Percentiles rank a stretch among this genome's conserved stretches.
These are phyloP conservation scores for Spergularia azorica DNA, from an alignment of 179 eudicot species.

Conservation along the genomic window DNA sequence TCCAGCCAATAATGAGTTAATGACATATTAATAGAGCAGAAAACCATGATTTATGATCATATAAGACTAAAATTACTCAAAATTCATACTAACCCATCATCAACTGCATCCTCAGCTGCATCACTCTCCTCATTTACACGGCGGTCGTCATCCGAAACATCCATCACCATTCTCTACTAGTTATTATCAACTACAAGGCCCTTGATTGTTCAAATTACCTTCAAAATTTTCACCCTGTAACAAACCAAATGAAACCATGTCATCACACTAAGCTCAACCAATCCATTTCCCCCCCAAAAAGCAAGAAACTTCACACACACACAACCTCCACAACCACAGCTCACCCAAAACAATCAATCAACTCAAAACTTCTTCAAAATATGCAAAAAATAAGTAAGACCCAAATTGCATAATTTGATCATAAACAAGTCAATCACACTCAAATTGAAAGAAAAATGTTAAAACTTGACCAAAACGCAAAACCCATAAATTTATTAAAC, in stretches of 20 bases:
- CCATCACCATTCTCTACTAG: constrained; percentile 29
- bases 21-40: not conserved
- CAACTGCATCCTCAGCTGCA: constrained; percentile 27
- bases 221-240: constrained; percentile 1
- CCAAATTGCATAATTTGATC: not conserved
- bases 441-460: not conserved
- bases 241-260: not conserved
- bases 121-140: constrained; percentile 30
- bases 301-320: not conserved
- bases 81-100: constrained; percentile 39
- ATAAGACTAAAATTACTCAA: not conserved
- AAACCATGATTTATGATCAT: not conserved
- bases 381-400: not conserved
- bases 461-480: not conserved
- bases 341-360: not conserved
- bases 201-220: not conserved
- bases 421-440: not conserved
- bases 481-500: too few relatives aligned
- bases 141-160: constrained; percentile 31
- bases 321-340: not conserved
- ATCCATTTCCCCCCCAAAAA: not conserved
- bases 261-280: constrained; percentile 3
- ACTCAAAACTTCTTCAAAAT: not conserved
- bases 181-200: constrained; percentile 6
- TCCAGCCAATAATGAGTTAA: too few relatives aligned